Evolutionary conservation across 495 filamentous ascomycete genomes (phyloP).

Genomic region (Penicillium bialowiezense): DNA sequence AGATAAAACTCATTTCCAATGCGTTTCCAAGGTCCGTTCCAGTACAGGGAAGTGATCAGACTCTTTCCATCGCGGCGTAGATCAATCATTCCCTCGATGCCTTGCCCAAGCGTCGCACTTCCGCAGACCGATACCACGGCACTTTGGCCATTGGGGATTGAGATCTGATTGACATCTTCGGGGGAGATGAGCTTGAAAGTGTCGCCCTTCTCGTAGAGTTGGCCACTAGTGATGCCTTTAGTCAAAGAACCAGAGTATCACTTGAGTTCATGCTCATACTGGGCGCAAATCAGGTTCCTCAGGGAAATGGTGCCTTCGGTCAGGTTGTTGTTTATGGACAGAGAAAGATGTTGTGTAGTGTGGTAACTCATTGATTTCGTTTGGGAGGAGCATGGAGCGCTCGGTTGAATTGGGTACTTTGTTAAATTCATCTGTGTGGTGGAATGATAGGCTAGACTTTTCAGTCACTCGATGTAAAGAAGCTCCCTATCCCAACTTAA

Average conservation of each 20-base stretch:
- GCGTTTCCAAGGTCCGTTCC: conserved; percentile 6
- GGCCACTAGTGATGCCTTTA: conserved; percentile 4
- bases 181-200: not conserved
- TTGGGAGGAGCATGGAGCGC: not conserved
- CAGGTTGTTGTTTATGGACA: conserved; percentile 3
- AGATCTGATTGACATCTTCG: conserved; percentile 7
- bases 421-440: not conserved
- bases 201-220: conserved; percentile 4
- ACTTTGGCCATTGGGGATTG: conserved; percentile 4
- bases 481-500: not conserved
- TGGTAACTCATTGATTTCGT: not conserved
- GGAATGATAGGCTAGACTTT: not conserved
- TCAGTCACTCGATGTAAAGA: not conserved
- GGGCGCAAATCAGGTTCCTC: not conserved
- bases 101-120: not conserved
- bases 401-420: not conserved
- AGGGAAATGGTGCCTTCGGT: not conserved
- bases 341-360: not conserved
- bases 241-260: not conserved
- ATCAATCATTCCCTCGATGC: conserved; percentile 12
- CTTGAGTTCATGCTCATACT: not conserved
- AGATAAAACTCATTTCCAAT: conserved; percentile 8
- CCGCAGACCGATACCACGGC: conserved; percentile 8
- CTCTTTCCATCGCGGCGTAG: not conserved
- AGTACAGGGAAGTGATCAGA: conserved; percentile 9